Evolutionary conservation across 106 monocot genomes (phyloP).

Genomic region (Vanilla planifolia): DNA sequence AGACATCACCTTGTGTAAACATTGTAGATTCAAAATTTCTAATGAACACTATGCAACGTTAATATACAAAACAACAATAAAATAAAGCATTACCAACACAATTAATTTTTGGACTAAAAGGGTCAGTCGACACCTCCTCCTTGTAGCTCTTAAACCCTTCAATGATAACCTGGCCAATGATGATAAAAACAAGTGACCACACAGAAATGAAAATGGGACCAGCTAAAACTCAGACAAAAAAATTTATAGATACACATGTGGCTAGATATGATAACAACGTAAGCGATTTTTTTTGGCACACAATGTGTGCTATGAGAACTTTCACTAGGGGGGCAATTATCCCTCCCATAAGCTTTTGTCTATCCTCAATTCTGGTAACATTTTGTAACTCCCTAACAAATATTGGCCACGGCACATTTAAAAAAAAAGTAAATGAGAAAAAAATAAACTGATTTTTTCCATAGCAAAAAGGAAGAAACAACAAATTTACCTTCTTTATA

Average conservation of each 20-base stretch:
- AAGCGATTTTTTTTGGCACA: too few species aligned
- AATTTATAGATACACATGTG: too few species aligned
- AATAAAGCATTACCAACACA: conserved; percentile 65
- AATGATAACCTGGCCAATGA: conserved; percentile 56
- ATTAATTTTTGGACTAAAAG: conserved; percentile 90
- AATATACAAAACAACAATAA: background rate
- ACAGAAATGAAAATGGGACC: background rate
- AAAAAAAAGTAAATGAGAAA: too few species aligned
- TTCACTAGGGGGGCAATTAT: too few species aligned
- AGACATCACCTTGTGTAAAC: background rate
- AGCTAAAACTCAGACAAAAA: background rate
- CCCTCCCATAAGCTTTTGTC: too few species aligned
- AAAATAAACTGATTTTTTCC: background rate
- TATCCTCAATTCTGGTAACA: too few species aligned
- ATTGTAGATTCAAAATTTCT: background rate
- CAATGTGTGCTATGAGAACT: too few species aligned
- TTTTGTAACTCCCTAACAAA: too few species aligned
- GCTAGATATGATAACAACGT: too few species aligned
- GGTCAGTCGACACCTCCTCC: conserved; percentile 84
- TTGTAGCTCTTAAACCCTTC: conserved; percentile 99
- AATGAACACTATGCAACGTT: background rate
- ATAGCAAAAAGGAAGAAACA: background rate
- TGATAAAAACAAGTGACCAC: background rate
- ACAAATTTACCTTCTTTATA: conserved; percentile 68
- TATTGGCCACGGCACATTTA: too few species aligned